Base-by-base conservation (phyloP, 2,329 filamentous ascomycete genomes). In the Neocatenulostroma microsporum region DNA sequence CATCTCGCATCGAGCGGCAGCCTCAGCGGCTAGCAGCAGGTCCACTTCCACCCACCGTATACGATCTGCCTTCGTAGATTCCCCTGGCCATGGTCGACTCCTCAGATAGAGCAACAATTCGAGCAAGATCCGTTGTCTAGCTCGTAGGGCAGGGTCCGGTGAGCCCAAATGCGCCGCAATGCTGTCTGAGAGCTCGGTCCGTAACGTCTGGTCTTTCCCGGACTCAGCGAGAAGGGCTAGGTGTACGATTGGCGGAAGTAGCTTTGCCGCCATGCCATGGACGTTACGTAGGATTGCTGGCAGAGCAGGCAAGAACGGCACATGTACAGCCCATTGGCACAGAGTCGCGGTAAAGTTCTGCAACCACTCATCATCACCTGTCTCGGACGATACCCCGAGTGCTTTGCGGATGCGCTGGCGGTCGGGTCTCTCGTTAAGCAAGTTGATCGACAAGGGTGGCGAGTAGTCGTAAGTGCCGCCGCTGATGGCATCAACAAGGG, bases 71-170 rank as follows among this genome's bases (percentile, higher is more conserved):
- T 84, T 81, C 0, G 85, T 94, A 0, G 67, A 64, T 58, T 98
- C 91, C 9, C 77, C 73, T 0, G 84, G 83, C 11, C 81, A 63
- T 20, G 74, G 70, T 54, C 93, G 88, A 3, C 82, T 86, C 24
- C 87, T 78, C n/a, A 99, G 71, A 55, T 96, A 98, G 3, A 98
- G 65, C 20, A 98, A 69, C 3, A 80, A 76, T 45, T 85, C 82
- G 25, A 96, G 72, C 1, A 94, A 65, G 23, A 91, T 71, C 42
- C 78, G 78, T 34, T 82, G 64, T 49, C 85, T 85, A 5, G 78
- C 70, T 39, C 72, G 73, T 66, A 73, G 38, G 49, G 39, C 49
- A 1, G 58, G 44, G 10, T 67, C 60, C 41, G 63, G 60, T 43
- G 64, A 61, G 3, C 63, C 62, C 23, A 96, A 73, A 70, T 82